Conservation (phyloP, 495 filamentous ascomycete species). For the Acidiella bohemica region DNA sequence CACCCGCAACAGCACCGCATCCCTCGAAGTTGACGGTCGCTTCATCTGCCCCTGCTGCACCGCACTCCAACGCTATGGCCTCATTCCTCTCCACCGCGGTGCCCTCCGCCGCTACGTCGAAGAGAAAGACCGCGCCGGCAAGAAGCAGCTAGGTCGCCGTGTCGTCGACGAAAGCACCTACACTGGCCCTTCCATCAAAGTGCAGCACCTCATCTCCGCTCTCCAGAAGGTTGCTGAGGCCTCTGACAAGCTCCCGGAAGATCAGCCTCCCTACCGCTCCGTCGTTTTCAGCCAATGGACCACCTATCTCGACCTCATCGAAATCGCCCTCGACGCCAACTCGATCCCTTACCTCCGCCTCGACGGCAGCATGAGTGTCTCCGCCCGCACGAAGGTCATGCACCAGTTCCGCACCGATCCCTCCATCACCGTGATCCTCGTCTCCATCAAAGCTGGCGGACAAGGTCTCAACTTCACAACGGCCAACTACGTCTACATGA, state of each 20-base stretch:
- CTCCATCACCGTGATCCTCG: slow-evolving; percentile 62
- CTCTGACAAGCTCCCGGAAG: slow-evolving; percentile 39
- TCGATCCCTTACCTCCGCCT: slow-evolving; percentile 62
- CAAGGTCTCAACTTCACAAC: slow-evolving; percentile 82
- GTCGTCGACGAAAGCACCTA: slow-evolving; percentile 35
- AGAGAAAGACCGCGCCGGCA: slow-evolving; percentile 31
- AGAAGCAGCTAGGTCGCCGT: slow-evolving; percentile 42
- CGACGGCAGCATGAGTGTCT: slow-evolving; percentile 73
- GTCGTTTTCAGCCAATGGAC: slow-evolving; percentile 95
- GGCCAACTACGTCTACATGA: slow-evolving; percentile 78
- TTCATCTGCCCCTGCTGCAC: slow-evolving; percentile 55
- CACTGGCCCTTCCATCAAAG: slow-evolving; percentile 80
- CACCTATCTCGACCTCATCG: slow-evolving; percentile 81
- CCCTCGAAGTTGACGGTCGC: slow-evolving; percentile 26
- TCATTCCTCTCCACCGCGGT: slow-evolving; percentile 52
- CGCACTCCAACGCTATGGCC: slow-evolving; percentile 40
- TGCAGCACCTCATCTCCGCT: slow-evolving; percentile 57
- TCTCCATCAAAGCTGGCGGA: slow-evolving; percentile 85
- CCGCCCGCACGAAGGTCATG: slow-evolving; percentile 56
- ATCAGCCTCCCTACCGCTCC: slow-evolving; percentile 58
- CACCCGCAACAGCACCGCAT: slow-evolving; percentile 28
- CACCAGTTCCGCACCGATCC: slow-evolving; percentile 61
- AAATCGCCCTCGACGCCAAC: slow-evolving; percentile 60
- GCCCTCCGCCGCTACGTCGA: slow-evolving; percentile 49
- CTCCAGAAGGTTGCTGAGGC: slow-evolving; percentile 46